Conservation (phyloP, 2,329 filamentous ascomycete species). For the Clonostachys solani region DNA sequence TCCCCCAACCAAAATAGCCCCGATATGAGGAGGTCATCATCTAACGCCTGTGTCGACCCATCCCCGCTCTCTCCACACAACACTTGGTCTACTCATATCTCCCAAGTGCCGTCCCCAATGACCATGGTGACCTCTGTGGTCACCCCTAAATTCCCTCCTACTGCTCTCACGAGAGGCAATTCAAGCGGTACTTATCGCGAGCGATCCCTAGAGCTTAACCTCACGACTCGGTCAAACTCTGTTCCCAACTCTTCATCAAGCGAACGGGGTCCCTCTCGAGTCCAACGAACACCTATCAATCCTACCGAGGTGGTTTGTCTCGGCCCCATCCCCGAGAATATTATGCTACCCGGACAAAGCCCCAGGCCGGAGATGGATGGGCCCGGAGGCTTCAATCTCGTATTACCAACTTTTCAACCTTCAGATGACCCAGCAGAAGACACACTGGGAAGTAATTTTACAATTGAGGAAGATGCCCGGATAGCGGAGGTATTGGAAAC, state of each 20-base stretch:
- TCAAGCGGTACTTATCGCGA: too few species aligned
- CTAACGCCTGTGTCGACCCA: too few species aligned
- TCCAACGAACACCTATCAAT: conserved; percentile 47
- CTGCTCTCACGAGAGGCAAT: too few species aligned
- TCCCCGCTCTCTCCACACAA: too few species aligned
- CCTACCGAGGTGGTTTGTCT: conserved; percentile 48
- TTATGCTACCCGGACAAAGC: conserved; percentile 11
- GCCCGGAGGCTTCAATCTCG: neutral
- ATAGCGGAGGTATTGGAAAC: conserved; percentile 6
- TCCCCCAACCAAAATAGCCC: too few species aligned
- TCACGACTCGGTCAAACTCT: too few species aligned
- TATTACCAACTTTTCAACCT: conserved; percentile 3
- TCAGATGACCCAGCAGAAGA: conserved; percentile 13
- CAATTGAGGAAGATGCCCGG: conserved; percentile 43
- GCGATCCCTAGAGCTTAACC: neutral
- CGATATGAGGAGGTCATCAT: too few species aligned
- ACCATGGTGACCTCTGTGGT: neutral
- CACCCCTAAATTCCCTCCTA: neutral
- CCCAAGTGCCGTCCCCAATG: too few species aligned
- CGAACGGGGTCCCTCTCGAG: conserved; percentile 4
- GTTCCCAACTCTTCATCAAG: too few species aligned
- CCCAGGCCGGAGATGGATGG: neutral
- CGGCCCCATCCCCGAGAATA: conserved; percentile 46
- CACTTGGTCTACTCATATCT: too few species aligned
- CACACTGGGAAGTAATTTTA: conserved; percentile 54